A percentile compares a stretch with the other conserved stretches of the same genome.
These are phyloP conservation scores for Hyphopichia pseudoburtonii DNA, from an alignment of 1,139 yeast species.

Conservation along the genomic window DNA sequence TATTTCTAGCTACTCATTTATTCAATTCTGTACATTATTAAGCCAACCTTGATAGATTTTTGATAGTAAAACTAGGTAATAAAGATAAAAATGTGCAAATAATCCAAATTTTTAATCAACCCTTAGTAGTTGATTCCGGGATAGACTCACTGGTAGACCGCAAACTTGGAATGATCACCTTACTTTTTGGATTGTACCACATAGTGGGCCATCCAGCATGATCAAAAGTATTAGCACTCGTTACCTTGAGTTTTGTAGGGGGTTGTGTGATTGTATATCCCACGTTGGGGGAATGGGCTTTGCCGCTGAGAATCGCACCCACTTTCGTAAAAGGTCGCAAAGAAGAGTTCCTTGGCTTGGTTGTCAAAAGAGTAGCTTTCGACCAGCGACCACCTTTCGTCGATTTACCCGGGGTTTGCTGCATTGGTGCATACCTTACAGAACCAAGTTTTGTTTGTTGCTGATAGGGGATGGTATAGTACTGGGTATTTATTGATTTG, in stretches of 20 bases:
- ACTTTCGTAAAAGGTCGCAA: background rate
- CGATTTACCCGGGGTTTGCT: background rate
- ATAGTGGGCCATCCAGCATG: background rate
- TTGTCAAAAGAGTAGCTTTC: background rate
- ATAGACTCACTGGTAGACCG: too few species aligned
- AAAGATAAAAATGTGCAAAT: too few species aligned
- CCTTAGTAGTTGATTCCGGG: too few species aligned
- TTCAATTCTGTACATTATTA: too few species aligned
- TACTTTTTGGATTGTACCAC: background rate
- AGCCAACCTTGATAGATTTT: too few species aligned
- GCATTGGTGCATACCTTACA: constrained; percentile 7
- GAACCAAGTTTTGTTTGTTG: constrained; percentile 3
- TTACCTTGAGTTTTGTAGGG: background rate
- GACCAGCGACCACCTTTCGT: constrained; percentile 2
- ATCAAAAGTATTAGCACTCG: background rate
- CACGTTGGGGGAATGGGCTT: constrained; percentile 1
- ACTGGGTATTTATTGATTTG: constrained; percentile 1
- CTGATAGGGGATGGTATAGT: constrained; percentile 4
- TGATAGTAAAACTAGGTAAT: too few species aligned
- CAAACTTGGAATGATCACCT: background rate
- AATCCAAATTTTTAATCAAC: too few species aligned
- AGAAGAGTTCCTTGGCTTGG: background rate
- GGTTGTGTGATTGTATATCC: constrained; percentile 7
- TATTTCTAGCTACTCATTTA: too few species aligned
- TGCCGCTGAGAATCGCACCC: background rate